A percentile compares a stretch with the other conserved stretches of the same genome.
Evolutionary conservation across 2,329 filamentous ascomycete genomes (phyloP).

Genomic region (Ceratocystis destructans): DNA sequence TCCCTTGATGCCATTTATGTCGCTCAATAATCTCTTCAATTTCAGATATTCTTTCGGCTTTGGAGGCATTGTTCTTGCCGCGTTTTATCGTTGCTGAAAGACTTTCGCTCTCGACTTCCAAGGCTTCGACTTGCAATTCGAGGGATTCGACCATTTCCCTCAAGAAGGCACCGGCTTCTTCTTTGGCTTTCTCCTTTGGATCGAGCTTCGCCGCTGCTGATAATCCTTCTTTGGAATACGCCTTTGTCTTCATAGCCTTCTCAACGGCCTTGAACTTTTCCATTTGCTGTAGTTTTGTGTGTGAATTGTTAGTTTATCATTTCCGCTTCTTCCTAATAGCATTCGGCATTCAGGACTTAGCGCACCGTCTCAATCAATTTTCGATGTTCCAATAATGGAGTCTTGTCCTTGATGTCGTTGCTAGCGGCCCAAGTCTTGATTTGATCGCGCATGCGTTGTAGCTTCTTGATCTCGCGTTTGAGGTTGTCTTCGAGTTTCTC

Average conservation of each 20-base stretch:
- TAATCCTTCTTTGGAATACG: constrained; percentile 94
- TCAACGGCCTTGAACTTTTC: constrained; percentile 99
- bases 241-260: constrained; percentile 99
- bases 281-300: constrained; percentile 59
- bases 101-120: constrained; percentile 78
- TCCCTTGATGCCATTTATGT: constrained; percentile 92
- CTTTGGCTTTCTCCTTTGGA: constrained; percentile 92
- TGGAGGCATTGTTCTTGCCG: constrained; percentile 72
- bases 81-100: constrained; percentile 88
- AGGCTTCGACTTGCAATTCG: constrained; percentile 79
- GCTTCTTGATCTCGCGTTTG: constrained; percentile 99
- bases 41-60: constrained; percentile 76
- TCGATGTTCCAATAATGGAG: constrained; percentile 80
- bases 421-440: constrained; percentile 99
- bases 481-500: constrained; percentile 97
- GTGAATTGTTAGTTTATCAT: constrained; percentile 20
- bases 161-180: constrained; percentile 77
- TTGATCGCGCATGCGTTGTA: constrained; percentile 91
- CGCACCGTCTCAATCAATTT: constrained; percentile 93
- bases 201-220: constrained; percentile 85
- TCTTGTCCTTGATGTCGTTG: constrained; percentile 99
- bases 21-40: constrained; percentile 74
- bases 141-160: constrained; percentile 80
- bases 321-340: constrained; percentile 6
- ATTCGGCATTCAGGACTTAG: constrained; percentile 20